A percentile compares a stretch with the other conserved stretches of the same genome.
These are phyloP conservation scores for Willaertia magna DNA, from an alignment of 208 protist genomes.

Conservation along the genomic window DNA sequence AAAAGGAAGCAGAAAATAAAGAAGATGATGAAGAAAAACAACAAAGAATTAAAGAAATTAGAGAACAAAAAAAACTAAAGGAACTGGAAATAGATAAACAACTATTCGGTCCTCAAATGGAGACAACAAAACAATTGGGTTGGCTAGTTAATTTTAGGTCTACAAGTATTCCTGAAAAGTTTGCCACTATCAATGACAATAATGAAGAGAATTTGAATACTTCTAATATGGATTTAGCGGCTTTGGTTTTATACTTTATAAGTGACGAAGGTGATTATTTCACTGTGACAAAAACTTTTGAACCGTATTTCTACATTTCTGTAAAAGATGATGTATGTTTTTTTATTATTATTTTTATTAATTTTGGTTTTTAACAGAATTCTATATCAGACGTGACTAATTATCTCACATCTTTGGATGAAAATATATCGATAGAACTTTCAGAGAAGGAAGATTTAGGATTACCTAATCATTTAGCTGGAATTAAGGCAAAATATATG, in stretches of 20 bases:
- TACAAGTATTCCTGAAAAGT: neutral
- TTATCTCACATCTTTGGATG: conserved; percentile 68
- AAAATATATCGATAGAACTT: conserved; percentile 57
- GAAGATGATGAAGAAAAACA: neutral
- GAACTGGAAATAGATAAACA: neutral
- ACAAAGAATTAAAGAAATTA: neutral
- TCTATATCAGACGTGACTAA: conserved; percentile 82
- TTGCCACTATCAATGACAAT: no score
- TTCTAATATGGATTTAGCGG: neutral
- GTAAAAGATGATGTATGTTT: conserved; percentile 42
- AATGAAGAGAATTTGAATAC: neutral
- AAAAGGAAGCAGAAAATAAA: neutral
- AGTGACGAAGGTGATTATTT: conserved; percentile 45
- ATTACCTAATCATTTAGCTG: conserved; percentile 88
- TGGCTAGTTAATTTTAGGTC: neutral
- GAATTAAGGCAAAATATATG: conserved; percentile 67
- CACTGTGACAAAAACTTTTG: conserved; percentile 34
- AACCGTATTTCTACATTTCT: conserved; percentile 61
- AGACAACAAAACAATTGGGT: neutral
- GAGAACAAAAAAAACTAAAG: neutral
- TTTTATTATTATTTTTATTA: no score
- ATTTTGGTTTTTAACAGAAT: no score
- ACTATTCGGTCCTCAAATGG: neutral
- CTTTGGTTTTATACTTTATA: conserved; percentile 59
- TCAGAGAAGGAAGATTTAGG: conserved; percentile 89